phyloP scores from a whole-genome alignment of 2,329 filamentous ascomycete genomes.

The Bipolaris cookei region DNA sequence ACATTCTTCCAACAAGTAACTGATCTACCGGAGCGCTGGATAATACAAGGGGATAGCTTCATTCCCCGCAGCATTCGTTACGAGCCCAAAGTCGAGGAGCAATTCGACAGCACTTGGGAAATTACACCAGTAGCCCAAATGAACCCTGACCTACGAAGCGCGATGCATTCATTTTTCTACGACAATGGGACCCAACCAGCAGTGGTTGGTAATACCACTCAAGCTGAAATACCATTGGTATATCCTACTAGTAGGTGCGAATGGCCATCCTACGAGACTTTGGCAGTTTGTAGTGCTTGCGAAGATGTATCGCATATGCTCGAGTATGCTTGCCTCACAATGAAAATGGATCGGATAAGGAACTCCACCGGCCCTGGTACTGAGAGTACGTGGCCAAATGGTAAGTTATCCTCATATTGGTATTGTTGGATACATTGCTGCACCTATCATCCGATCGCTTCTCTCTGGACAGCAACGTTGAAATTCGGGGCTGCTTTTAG shows the following conservation, averaged over 20 bases:
- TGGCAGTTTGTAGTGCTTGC: conserved; percentile 36
- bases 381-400: conserved; percentile 7
- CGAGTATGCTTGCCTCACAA: conserved; percentile 13
- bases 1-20: conserved; percentile 43
- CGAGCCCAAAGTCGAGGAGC: not conserved
- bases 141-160: not conserved
- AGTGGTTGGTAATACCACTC: conserved; percentile 28
- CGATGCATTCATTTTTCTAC: conserved; percentile 16
- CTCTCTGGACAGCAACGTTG: too few relatives aligned
- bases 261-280: conserved; percentile 35
- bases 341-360: conserved; percentile 24
- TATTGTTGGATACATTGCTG: too few relatives aligned
- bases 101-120: not conserved
- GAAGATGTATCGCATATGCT: conserved; percentile 19
- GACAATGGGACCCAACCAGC: conserved; percentile 33
- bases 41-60: conserved; percentile 14
- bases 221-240: conserved; percentile 33
- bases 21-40: conserved; percentile 15
- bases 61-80: conserved; percentile 21
- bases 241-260: conserved; percentile 42
- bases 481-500: too few relatives aligned
- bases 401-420: too few relatives aligned
- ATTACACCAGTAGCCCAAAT: not conserved
- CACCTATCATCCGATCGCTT: too few relatives aligned
- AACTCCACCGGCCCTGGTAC: not conserved